Percentiles rank a stretch among this genome's conserved stretches.
Conservation (phyloP, 768 basidiomycete genomes). For the Boletus coccyginus region DNA sequence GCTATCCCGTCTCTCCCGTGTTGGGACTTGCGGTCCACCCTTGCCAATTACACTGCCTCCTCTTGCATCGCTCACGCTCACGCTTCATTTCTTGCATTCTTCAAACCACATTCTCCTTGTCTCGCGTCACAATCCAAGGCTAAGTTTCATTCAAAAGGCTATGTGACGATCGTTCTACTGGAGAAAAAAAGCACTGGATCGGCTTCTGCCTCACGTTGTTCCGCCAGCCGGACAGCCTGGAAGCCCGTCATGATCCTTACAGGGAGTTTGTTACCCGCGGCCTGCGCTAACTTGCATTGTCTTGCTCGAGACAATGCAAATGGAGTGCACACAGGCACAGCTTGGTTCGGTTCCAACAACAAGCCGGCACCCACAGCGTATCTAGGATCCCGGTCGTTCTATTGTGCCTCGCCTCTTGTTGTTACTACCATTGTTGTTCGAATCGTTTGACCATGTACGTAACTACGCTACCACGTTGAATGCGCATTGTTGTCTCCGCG, state of each 20-base stretch:
- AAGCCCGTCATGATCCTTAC: constrained; percentile 23
- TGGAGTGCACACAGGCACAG: neutral
- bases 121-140: constrained; percentile 1
- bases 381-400: constrained; percentile 1
- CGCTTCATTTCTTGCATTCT: neutral
- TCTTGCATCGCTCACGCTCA: neutral
- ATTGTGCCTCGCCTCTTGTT: constrained; percentile 9
- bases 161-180: constrained; percentile 6
- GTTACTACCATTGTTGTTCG: constrained; percentile 7
- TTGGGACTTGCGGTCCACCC: neutral
- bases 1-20: constrained; percentile 13
- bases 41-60: neutral
- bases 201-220: constrained; percentile 16
- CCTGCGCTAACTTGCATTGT: constrained; percentile 9
- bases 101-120: neutral
- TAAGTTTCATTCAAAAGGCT: neutral
- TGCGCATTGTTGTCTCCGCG: constrained; percentile 14
- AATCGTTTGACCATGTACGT: constrained; percentile 17
- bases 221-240: constrained; percentile 14
- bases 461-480: constrained; percentile 27
- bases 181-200: constrained; percentile 1
- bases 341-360: neutral
- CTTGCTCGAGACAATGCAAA: constrained; percentile 4
- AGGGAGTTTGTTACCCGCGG: constrained; percentile 8
- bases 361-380: constrained; percentile 17